These are phyloP conservation scores for Globisporangium sylvaticum DNA, from an alignment of 352 stramenopile species.

Conservation along the genomic window DNA sequence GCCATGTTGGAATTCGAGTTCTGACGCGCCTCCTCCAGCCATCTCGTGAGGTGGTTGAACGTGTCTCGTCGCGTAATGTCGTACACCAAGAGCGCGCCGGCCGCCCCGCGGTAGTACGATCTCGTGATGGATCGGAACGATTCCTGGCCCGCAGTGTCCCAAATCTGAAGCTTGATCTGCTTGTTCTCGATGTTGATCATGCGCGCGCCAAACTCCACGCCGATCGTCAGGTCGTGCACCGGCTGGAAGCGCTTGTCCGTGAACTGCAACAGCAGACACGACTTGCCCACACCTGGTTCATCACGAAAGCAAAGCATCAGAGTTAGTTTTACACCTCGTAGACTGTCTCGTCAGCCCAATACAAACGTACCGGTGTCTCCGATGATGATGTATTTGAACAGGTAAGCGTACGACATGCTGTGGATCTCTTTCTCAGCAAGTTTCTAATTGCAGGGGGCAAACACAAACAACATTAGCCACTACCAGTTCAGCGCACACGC, in stretches of 20 bases:
- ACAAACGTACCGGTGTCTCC: constrained; percentile 91
- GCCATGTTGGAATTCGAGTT: constrained; percentile 99
- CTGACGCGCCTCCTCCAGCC: constrained; percentile 98
- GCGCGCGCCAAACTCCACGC: constrained; percentile 98
- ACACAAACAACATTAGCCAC: not conserved
- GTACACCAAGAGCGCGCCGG: constrained; percentile 97
- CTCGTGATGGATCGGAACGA: constrained; percentile 99
- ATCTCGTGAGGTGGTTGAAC: constrained; percentile 98
- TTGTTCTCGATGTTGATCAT: constrained; percentile 99
- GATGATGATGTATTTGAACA: constrained; percentile 99
- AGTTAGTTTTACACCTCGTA: not conserved
- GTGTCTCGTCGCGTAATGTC: constrained; percentile 98
- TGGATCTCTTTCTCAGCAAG: not conserved
- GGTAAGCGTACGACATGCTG: constrained; percentile 93
- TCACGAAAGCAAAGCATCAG: not conserved
- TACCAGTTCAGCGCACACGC: not conserved
- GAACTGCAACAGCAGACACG: constrained; percentile 99
- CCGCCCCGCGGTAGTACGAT: constrained; percentile 98
- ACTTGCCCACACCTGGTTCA: constrained; percentile 96
- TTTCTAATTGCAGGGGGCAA: not conserved
- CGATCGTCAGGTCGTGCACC: constrained; percentile 99
- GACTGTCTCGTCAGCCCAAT: not conserved
- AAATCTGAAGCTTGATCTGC: constrained; percentile 98
- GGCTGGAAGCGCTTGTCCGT: constrained; percentile 99
- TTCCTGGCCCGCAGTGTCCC: constrained; percentile 98